A percentile compares a stretch with the other conserved stretches of the same genome.
Conservation (phyloP, 2,329 filamentous ascomycete genomes). For the Reticulascus tulasneorum region DNA sequence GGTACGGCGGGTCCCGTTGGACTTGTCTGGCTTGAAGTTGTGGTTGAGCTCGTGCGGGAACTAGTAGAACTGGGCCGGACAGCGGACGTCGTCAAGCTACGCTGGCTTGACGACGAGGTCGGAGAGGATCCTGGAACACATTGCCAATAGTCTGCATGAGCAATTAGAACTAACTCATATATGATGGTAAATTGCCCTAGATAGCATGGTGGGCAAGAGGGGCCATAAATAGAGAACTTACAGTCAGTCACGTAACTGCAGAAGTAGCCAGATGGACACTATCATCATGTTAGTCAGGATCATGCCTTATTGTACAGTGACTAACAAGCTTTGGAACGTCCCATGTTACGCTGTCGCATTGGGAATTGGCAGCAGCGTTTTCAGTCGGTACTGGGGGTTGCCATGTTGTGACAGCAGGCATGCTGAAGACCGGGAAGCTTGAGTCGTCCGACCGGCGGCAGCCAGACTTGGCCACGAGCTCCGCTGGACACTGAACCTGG, state of each 20-base stretch:
- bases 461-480: conserved; percentile 35
- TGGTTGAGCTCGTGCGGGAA: neutral
- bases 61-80: neutral
- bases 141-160: neutral
- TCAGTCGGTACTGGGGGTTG: conserved; percentile 7
- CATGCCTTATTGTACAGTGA: too few relatives aligned
- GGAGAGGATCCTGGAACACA: neutral
- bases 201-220: too few relatives aligned
- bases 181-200: neutral
- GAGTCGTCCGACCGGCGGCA: conserved; percentile 23
- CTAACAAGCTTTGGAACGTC: conserved; percentile 8
- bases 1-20: neutral
- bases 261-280: conserved; percentile 3
- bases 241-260: conserved; percentile 7
- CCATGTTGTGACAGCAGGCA: conserved; percentile 9
- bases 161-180: neutral
- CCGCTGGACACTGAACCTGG: conserved; percentile 51
- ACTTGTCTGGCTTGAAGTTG: neutral
- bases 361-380: conserved; percentile 8
- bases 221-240: neutral
- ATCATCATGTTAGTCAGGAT: neutral
- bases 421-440: conserved; percentile 9
- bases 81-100: neutral
- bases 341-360: conserved; percentile 12
- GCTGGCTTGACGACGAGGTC: neutral